A percentile compares a stretch with the other conserved stretches of the same genome.
These are phyloP conservation scores for Eimeria acervulina DNA, from an alignment of 169 alveolate genomes.

Conservation along the genomic window DNA sequence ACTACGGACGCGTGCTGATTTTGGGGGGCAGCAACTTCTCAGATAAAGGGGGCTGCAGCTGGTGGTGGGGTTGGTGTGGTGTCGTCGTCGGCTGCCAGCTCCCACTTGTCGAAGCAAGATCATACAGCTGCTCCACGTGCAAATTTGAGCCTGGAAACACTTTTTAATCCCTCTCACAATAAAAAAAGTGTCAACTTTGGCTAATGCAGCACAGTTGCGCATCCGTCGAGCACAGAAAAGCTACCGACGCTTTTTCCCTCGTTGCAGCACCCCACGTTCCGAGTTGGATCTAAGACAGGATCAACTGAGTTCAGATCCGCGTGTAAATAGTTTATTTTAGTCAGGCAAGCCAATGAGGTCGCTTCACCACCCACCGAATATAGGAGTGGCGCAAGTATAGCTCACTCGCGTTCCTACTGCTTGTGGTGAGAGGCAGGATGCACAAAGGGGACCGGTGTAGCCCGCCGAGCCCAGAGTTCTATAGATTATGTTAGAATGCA, in stretches of 20 bases:
- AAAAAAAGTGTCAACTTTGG: not conserved
- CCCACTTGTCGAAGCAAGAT: not conserved
- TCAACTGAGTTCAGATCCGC: not conserved
- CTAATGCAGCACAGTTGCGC: not conserved
- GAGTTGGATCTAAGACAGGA: not conserved
- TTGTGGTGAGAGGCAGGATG: not conserved
- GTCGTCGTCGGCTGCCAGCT: not conserved
- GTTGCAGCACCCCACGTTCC: not conserved
- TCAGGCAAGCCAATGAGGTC: not conserved
- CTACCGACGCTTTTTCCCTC: not conserved
- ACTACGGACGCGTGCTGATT: not conserved
- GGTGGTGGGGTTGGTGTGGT: constrained; percentile 51
- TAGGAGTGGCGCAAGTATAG: not conserved
- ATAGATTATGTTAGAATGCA: not conserved
- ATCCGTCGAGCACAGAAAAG: not conserved
- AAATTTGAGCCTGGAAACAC: not conserved
- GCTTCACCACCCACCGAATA: not conserved
- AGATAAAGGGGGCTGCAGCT: constrained; percentile 7
- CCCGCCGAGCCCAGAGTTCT: not conserved
- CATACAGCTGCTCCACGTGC: not conserved
- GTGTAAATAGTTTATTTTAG: not conserved
- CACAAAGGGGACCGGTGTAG: not conserved
- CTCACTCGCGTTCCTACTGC: not conserved
- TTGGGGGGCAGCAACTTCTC: not conserved
- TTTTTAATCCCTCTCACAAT: not conserved